These are phyloP conservation scores for Argentina anserina DNA, from an alignment of 306 rosid species.

Conservation along the genomic window DNA sequence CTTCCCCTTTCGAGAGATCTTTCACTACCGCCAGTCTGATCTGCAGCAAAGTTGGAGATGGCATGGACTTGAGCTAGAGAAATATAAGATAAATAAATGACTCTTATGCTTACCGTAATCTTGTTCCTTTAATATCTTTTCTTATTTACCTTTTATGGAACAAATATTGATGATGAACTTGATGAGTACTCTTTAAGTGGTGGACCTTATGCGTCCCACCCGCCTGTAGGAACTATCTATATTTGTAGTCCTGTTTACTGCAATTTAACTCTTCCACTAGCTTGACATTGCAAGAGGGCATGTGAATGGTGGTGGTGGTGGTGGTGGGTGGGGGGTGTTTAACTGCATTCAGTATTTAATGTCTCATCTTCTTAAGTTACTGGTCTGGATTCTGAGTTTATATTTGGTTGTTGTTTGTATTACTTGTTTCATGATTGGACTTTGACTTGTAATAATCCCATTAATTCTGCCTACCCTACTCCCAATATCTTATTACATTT, in stretches of 20 bases:
- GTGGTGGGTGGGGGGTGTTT: conserved; percentile 22
- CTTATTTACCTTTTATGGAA: conserved; percentile 31
- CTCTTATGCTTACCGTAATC: conserved; percentile 36
- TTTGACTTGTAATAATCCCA: conserved; percentile 13
- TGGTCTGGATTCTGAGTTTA: conserved; percentile 24
- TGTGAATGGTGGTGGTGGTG: too few relatives aligned
- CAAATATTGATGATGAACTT: conserved; percentile 47
- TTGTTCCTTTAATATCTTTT: conserved; percentile 33
- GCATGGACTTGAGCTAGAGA: conserved; percentile 81
- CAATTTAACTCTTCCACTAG: conserved; percentile 56
- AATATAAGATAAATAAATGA: conserved; percentile 35
- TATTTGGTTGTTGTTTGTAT: conserved; percentile 22
- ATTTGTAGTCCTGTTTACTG: conserved; percentile 51
- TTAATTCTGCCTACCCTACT: conserved; percentile 20
- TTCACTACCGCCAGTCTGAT: conserved; percentile 74
- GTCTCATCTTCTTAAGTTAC: conserved; percentile 22
- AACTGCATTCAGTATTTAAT: conserved; percentile 26
- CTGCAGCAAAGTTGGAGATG: conserved; percentile 87
- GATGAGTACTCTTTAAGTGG: conserved; percentile 43
- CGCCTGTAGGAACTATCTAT: conserved; percentile 59
- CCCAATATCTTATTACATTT: conserved; percentile 17
- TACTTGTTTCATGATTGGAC: conserved; percentile 22
- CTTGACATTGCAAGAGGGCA: conserved; percentile 33
- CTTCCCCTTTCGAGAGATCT: conserved; percentile 88
- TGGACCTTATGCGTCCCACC: conserved; percentile 54